Base-by-base conservation (phyloP, 148 eudicot genomes). In the Vaccinium corymbosum region DNA sequence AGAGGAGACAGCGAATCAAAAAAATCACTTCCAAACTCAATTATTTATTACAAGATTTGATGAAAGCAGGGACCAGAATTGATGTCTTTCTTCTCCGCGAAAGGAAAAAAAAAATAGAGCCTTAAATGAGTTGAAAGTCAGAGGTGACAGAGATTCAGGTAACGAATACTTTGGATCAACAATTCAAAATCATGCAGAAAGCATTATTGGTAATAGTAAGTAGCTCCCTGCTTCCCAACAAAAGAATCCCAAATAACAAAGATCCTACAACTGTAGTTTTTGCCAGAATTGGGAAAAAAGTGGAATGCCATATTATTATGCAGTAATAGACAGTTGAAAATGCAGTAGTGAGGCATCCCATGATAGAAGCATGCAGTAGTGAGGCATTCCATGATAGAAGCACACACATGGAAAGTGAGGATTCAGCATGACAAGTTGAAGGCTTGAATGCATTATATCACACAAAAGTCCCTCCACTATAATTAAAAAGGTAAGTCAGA, bases 1-100 rank as follows among this genome's bases (percentile, higher is more conserved):
- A 59, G 49, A 66, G 51, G 80, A 48, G 48, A 48, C 27, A 53
- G 64, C 32, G 20, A 81, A 7, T 62, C 13, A 35, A 35, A 35
- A 35, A 2, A 62, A 62, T 14, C 62, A n/a, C 51, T 59, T 75
- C 77, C 84, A 80, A 80, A 38, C 68, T 25, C 42, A 42, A 80
- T 70, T 29, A 42, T 35, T 49, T 7, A 5, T 29, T 12, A 13
- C 12, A 29, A 50, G 49, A 25, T 29, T 68, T 51, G 9, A 80
- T 38, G 56, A 81, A 81, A 22, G 42, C 16, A 81, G 13, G 51
- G 17, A 62, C 50, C 56, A 62, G 27, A 64, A 22, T 35, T 62
- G n/a, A 48, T 25, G 14, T 64, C 29, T 64, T 64, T 62, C 2
- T 64, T 35, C 32, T 64, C 4, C n/a, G 70, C 13, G 9, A 17